Base-by-base conservation (phyloP, 2,329 filamentous ascomycete species). In the Aureobasidium sp. region DNA sequence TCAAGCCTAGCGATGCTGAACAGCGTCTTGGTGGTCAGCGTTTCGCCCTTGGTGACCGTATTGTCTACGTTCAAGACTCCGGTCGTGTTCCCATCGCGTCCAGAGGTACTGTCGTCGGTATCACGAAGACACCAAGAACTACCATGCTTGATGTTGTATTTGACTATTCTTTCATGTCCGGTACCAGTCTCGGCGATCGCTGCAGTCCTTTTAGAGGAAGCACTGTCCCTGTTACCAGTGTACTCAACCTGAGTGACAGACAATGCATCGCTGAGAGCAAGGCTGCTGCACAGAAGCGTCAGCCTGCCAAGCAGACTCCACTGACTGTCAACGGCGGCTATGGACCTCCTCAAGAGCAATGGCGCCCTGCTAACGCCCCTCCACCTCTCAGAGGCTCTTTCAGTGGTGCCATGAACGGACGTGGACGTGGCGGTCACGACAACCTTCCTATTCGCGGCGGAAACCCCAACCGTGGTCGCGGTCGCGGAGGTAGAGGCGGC, bases 1-100 rank as follows among this genome's bases (percentile, higher is more conserved):
- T 99, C 70, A 96, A 96, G 71, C 95, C 95, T n/a, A 83, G 87
- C 1, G 94, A 99, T 75, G 92, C 92, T n/a, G 92, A 97, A 74
- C 90, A 97, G 72, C 87, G 92, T 59, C 84, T 97, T 44, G 87
- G 90, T 61, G 88, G 89, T 72, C 95, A 99, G 73, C 81, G 75
- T 25, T 99, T 97, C 75, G 75, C 76, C 61, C 82, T 99, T 36
- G 94, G 94, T 59, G 92, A 99, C 74, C 88, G 95, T 27, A 85
- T 99, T 29, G 90, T 96, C 44, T 99, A 97, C 73, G 91, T 92
- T 9, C 89, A 92, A 68, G 90, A 93, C 67, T 91, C 92, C 61
- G 94, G 94, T 66, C 93, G 96, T 71, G 93, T 99, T 1, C 94
- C 94, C 1, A 95, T 99, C 68, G 92, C 89, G 39, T 89, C 89